A percentile compares a stretch with the other conserved stretches of the same genome.
Conservation (phyloP, 192 early-diverging fungal genomes). For the Backusella morwellensis region DNA sequence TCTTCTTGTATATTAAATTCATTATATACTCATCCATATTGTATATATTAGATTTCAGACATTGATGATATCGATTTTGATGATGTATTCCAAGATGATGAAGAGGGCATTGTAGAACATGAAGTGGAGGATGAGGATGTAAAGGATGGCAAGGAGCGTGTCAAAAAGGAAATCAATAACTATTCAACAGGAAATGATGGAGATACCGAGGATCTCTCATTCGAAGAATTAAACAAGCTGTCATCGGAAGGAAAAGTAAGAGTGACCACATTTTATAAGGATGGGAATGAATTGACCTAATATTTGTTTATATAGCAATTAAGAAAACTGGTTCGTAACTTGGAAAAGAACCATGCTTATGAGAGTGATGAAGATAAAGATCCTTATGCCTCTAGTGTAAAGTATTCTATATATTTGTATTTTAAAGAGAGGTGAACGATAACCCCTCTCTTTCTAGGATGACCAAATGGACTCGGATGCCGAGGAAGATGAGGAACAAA, state of each 20-base stretch:
- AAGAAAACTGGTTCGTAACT: slow-evolving; percentile 61
- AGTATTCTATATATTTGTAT: not conserved
- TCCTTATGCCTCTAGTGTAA: slow-evolving; percentile 54
- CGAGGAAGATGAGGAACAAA: slow-evolving; percentile 19
- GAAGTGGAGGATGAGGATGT: slow-evolving; percentile 67
- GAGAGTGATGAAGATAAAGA: slow-evolving; percentile 59
- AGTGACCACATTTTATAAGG: no score
- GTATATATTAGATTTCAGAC: slow-evolving; percentile 37
- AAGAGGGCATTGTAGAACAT: slow-evolving; percentile 69
- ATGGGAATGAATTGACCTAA: not conserved
- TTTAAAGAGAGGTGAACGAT: no score
- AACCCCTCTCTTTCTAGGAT: not conserved
- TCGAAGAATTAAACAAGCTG: slow-evolving; percentile 23
- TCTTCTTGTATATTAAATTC: not conserved
- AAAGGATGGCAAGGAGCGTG: slow-evolving; percentile 45
- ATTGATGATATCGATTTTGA: slow-evolving; percentile 78
- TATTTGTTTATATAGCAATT: slow-evolving; percentile 44
- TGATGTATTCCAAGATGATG: slow-evolving; percentile 80
- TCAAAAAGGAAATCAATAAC: slow-evolving; percentile 44
- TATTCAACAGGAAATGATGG: slow-evolving; percentile 29
- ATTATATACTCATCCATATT: not conserved
- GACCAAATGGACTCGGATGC: slow-evolving; percentile 11
- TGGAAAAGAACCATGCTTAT: slow-evolving; percentile 62
- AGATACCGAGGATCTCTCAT: slow-evolving; percentile 39
- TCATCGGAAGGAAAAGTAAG: slow-evolving; percentile 37